Conservation (phyloP, 2,329 filamentous ascomycete genomes). For the Moelleriella libera region DNA sequence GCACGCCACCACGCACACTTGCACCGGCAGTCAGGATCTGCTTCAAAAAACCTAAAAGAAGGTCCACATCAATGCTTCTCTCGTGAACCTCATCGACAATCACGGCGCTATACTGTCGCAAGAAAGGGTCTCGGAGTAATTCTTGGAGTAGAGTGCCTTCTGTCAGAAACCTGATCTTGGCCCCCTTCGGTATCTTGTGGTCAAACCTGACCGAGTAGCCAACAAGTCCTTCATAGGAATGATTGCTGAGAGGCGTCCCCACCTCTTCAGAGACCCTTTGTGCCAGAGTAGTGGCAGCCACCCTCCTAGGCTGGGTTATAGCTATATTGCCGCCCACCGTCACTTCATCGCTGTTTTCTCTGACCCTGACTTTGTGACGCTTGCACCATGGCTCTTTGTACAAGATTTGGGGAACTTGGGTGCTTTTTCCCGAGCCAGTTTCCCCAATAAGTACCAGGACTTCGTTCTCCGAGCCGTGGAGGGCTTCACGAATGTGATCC, state of each 20-base stretch:
- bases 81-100: slow-evolving; percentile 97
- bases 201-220: slow-evolving; percentile 96
- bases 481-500: slow-evolving; percentile 49
- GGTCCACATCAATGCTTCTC: slow-evolving; percentile 83
- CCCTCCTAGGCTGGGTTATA: slow-evolving; percentile 85
- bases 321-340: slow-evolving; percentile 69
- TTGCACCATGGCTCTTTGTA: slow-evolving; percentile 67
- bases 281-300: slow-evolving; percentile 85
- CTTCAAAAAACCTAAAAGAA: slow-evolving; percentile 78
- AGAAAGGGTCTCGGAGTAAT: slow-evolving; percentile 68
- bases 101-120: slow-evolving; percentile 77
- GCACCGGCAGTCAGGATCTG: slow-evolving; percentile 53
- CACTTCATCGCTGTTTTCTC: slow-evolving; percentile 22
- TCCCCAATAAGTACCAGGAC: slow-evolving; percentile 82
- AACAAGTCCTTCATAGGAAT: slow-evolving; percentile 37
- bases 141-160: slow-evolving; percentile 96
- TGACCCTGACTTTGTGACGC: slow-evolving; percentile 37
- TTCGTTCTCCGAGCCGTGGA: slow-evolving; percentile 44
- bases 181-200: slow-evolving; percentile 66
- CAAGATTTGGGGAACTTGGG: slow-evolving; percentile 87
- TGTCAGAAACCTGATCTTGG: slow-evolving; percentile 83
- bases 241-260: slow-evolving; percentile 35
- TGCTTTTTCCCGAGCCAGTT: slow-evolving; percentile 93
- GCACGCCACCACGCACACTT: slow-evolving; percentile 52
- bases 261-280: slow-evolving; percentile 72